Evolutionary conservation across 306 rosid genomes (phyloP).

Genomic region (Oxytropis ochrocephala): DNA sequence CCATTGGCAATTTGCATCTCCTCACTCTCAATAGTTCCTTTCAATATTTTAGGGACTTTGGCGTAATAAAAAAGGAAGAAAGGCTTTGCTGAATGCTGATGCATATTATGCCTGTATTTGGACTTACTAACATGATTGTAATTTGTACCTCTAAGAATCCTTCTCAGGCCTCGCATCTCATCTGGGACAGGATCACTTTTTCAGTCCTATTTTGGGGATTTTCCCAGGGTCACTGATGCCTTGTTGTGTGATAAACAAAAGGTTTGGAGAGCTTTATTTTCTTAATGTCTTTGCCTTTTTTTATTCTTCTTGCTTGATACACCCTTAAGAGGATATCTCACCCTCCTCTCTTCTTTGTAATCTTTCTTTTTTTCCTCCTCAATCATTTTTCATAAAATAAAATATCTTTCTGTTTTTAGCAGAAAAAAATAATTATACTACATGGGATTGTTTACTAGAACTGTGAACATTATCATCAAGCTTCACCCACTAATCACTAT

Average conservation of each 20-base stretch:
- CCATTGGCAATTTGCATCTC: too few species aligned
- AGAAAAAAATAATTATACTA: too few species aligned
- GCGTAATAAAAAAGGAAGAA: too few species aligned
- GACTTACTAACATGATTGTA: too few species aligned
- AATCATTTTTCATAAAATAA: not conserved
- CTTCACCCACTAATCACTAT: too few species aligned
- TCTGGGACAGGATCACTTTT: not conserved
- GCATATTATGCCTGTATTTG: too few species aligned
- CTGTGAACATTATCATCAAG: too few species aligned
- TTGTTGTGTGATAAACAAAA: not conserved
- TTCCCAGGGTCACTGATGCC: not conserved
- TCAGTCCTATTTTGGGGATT: not conserved
- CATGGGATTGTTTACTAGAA: too few species aligned
- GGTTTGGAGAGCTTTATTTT: not conserved
- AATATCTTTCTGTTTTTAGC: too few species aligned
- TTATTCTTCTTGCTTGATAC: not conserved
- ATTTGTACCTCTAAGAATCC: not conserved
- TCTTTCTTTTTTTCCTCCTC: not conserved
- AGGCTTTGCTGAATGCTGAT: not conserved
- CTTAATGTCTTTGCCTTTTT: not conserved
- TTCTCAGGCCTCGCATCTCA: not conserved
- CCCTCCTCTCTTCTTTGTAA: not conserved
- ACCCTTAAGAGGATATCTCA: not conserved
- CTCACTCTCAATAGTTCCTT: too few species aligned
- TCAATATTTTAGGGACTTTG: too few species aligned